phyloP scores from a whole-genome alignment of 2,329 filamentous ascomycete genomes.

The Mariannaea sp. region DNA sequence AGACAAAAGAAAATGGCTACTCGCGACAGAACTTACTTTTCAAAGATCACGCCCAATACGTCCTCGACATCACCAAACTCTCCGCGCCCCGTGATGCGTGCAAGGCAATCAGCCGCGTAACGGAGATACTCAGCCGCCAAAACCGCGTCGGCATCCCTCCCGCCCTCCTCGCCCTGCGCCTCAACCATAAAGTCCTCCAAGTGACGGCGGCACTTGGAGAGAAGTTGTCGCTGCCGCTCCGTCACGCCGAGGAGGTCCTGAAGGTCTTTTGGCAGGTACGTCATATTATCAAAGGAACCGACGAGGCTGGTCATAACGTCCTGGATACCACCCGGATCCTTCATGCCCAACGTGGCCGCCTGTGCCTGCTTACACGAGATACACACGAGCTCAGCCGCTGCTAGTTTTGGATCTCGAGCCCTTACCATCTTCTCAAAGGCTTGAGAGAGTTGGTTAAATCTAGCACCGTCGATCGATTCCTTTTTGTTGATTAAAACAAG shows the following conservation, averaged over 20 bases:
- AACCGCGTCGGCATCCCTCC: conserved; percentile 75
- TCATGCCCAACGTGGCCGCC: conserved; percentile 24
- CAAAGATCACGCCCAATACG: conserved; percentile 94
- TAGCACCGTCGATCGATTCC: conserved; percentile 50
- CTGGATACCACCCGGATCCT: conserved; percentile 69
- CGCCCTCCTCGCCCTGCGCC: conserved; percentile 47
- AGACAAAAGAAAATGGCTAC: conserved; percentile 2
- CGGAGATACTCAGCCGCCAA: conserved; percentile 88
- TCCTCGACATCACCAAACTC: conserved; percentile 92
- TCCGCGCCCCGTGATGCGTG: conserved; percentile 84
- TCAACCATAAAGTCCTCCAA: conserved; percentile 74
- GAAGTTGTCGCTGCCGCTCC: conserved; percentile 82
- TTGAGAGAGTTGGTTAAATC: conserved; percentile 46
- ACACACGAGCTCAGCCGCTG: conserved; percentile 45
- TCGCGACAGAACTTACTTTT: conserved; percentile 70
- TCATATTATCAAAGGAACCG: conserved; percentile 72
- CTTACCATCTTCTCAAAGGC: conserved; percentile 43
- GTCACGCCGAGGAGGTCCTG: conserved; percentile 89
- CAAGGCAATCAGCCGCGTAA: conserved; percentile 77
- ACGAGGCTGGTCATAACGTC: conserved; percentile 69
- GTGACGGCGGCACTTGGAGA: conserved; percentile 72
- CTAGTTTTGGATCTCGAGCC: conserved; percentile 32
- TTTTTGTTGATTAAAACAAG: conserved; percentile 68
- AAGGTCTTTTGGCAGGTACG: conserved; percentile 70
- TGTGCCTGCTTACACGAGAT: conserved; percentile 75